phyloP scores from a whole-genome alignment of 352 stramenopile genomes.

The Globisporangium mamillatum region DNA sequence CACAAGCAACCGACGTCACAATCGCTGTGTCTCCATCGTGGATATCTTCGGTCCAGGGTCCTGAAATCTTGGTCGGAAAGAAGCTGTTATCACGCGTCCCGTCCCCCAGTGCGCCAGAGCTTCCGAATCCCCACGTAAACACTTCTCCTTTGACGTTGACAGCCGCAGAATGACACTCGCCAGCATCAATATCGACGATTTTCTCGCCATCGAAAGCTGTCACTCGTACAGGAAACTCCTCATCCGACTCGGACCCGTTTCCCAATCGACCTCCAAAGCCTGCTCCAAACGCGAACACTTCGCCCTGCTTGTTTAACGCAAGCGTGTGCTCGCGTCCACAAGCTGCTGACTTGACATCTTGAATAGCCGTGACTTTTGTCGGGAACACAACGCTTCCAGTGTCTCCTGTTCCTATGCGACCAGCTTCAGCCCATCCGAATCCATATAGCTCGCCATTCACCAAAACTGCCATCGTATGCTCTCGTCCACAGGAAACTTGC shows the following conservation, averaged over 20 bases:
- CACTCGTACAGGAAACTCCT: constrained; percentile 47
- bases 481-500: constrained; percentile 70
- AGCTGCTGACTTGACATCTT: constrained; percentile 47
- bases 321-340: constrained; percentile 85
- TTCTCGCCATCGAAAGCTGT: constrained; percentile 29
- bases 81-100: constrained; percentile 58
- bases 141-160: constrained; percentile 61
- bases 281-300: constrained; percentile 72
- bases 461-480: constrained; percentile 83
- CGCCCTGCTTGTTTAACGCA: constrained; percentile 42
- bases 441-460: constrained; percentile 66
- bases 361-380: constrained; percentile 49
- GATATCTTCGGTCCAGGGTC: constrained; percentile 25
- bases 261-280: constrained; percentile 77
- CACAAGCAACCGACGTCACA: constrained; percentile 53
- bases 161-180: constrained; percentile 79
- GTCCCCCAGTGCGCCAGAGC: constrained; percentile 71
- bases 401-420: constrained; percentile 76
- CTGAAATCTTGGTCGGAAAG: constrained; percentile 35
- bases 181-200: constrained; percentile 59
- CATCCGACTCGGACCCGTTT: constrained; percentile 57
- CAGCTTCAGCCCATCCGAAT: constrained; percentile 85
- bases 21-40: constrained; percentile 6
- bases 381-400: constrained; percentile 62
- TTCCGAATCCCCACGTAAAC: constrained; percentile 87